Base-by-base conservation (phyloP, 805 yeast species). In the Candida sonorensis region DNA sequence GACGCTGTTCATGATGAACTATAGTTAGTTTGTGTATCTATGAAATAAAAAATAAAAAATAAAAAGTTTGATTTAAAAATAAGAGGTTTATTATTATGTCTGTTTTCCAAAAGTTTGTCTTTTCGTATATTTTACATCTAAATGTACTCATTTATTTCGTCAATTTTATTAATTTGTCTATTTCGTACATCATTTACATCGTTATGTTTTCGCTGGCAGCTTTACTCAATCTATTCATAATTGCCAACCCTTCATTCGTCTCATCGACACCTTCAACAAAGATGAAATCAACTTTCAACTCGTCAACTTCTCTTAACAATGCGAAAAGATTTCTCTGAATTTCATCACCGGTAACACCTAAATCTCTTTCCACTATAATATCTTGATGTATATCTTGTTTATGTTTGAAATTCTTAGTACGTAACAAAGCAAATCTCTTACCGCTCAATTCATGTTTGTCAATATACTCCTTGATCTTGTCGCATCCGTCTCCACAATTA, bases 161-260 rank as follows among this genome's bases (percentile, higher is more conserved):
- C n/a, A n/a, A n/a, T n/a, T n/a, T n/a, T n/a, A n/a, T n/a, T n/a
- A n/a, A n/a, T n/a, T n/a, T n/a, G n/a, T n/a, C n/a, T n/a, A n/a
- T n/a, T n/a, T n/a, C n/a, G n/a, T n/a, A n/a, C n/a, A n/a, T n/a
- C n/a, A n/a, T n/a, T n/a, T n/a, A n/a, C n/a, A n/a, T n/a, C 12
- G 29, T 38, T 5, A 57, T 41, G 1, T 47, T 51, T 23, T 67
- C 71, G 5, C 72, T 59, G 0, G 97, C 94, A 4, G 97, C 97
- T 54, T 88, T 88, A 22, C 70, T 66, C 20, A 90, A 62, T 45
- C 98, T 62, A 54, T 92, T 92, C 96, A 92, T 90, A 23, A 92
- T 81, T 0, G 98, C 98, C 35, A 88, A 64, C 0, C 98, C 98
- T 50, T 87, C 92, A 33, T 80, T 69, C 1, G 64, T 59, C 42